Percentiles rank a stretch among this genome's conserved stretches.
Evolutionary conservation across 371 early-diverging fungal species (phyloP).

Genomic region (Mucor irregularis): DNA sequence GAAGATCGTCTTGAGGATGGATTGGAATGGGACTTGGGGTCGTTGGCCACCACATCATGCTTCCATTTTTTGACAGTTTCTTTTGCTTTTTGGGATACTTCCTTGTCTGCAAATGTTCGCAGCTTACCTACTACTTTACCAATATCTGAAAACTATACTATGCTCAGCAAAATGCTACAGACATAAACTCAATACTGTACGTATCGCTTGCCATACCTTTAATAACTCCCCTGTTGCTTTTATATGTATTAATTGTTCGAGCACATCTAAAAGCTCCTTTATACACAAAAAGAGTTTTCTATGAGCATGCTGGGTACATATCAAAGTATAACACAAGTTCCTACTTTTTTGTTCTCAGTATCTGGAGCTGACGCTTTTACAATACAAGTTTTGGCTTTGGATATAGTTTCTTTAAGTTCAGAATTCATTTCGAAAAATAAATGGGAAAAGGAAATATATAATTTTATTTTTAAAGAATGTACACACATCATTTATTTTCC

Average conservation of each 20-base stretch:
- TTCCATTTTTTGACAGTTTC: constrained; percentile 82
- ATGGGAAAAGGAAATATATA: too few species aligned
- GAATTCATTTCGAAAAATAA: too few species aligned
- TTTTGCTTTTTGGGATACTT: constrained; percentile 63
- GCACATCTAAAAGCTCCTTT: neutral
- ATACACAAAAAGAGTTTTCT: neutral
- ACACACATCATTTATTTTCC: too few species aligned
- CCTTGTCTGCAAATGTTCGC: constrained; percentile 57
- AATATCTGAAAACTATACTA: constrained; percentile 49
- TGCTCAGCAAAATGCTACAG: constrained; percentile 53
- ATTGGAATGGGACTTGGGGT: too few species aligned
- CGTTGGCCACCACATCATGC: constrained; percentile 50
- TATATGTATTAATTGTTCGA: neutral
- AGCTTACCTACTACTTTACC: constrained; percentile 77
- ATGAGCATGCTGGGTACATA: too few species aligned
- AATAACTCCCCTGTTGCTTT: constrained; percentile 18
- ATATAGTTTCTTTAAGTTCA: neutral
- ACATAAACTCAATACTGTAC: too few species aligned
- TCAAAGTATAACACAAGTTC: too few species aligned
- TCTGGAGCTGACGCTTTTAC: neutral
- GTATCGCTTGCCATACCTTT: constrained; percentile 8
- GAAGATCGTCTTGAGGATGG: neutral
- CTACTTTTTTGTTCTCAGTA: neutral
- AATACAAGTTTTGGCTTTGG: neutral
- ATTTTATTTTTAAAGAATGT: too few species aligned